A percentile compares a stretch with the other conserved stretches of the same genome.
Evolutionary conservation across 257 asterid genomes (phyloP).

Genomic region (Solanum sejunctum): DNA sequence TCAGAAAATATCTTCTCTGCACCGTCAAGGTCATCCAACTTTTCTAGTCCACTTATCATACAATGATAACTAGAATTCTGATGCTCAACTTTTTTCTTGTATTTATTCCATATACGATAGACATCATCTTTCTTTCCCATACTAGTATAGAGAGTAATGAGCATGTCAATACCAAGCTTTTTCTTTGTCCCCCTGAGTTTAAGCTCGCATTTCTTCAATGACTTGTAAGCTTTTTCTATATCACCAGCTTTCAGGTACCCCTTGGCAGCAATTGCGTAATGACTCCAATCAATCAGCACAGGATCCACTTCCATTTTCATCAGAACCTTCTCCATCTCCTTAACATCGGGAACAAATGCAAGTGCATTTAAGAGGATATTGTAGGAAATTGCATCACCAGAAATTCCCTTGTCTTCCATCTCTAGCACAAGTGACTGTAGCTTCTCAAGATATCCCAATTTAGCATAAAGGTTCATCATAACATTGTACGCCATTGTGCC

Average conservation of each 20-base stretch:
- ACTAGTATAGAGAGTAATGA: slow-evolving; percentile 25
- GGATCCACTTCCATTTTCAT: slow-evolving; percentile 43
- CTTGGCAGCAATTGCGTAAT: slow-evolving; percentile 23
- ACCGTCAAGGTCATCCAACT: slow-evolving; percentile 35
- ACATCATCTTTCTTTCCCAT: slow-evolving; percentile 28
- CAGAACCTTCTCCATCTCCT: slow-evolving; percentile 33
- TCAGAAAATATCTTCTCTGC: slow-evolving; percentile 24
- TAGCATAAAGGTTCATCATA: slow-evolving; percentile 27
- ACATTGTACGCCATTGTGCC: slow-evolving; percentile 9
- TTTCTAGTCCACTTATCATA: slow-evolving; percentile 23
- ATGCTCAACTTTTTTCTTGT: slow-evolving; percentile 1
- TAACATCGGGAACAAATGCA: slow-evolving; percentile 13
- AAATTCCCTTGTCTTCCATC: slow-evolving; percentile 29
- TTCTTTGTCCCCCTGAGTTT: background rate
- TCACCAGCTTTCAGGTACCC: slow-evolving; percentile 31
- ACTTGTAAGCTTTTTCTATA: slow-evolving; percentile 12
- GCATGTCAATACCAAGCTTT: slow-evolving; percentile 2
- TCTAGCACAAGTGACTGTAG: slow-evolving; percentile 19
- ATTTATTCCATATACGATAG: slow-evolving; percentile 25
- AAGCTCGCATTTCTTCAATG: slow-evolving; percentile 21
- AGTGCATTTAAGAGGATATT: slow-evolving; percentile 19
- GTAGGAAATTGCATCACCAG: slow-evolving; percentile 8
- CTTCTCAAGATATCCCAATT: slow-evolving; percentile 16
- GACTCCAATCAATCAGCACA: background rate
- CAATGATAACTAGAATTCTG: slow-evolving; percentile 5